Evolutionary conservation across 805 yeast species (phyloP).

Genomic region (Candida pini): DNA sequence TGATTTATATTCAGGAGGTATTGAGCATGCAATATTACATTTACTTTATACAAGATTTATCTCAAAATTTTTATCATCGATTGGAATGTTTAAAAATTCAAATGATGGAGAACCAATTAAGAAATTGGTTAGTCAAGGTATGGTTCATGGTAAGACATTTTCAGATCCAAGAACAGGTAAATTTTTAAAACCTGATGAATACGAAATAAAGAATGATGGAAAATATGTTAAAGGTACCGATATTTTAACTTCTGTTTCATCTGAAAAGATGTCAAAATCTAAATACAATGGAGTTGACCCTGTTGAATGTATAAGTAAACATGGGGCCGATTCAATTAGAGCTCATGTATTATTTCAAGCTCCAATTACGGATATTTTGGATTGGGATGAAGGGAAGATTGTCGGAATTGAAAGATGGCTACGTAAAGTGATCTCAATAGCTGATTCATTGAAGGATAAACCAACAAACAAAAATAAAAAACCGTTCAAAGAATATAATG

Average conservation of each 20-base stretch:
- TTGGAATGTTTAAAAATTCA: conserved; percentile 65
- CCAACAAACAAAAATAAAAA: conserved; percentile 5
- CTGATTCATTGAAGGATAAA: conserved; percentile 14
- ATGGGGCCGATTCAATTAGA: conserved; percentile 92
- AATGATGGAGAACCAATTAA: conserved; percentile 74
- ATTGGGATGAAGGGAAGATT: conserved; percentile 88
- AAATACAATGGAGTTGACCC: conserved; percentile 96
- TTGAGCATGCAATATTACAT: conserved; percentile 95
- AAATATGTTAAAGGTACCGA: conserved; percentile 50
- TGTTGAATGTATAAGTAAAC: conserved; percentile 57
- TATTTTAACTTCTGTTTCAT: conserved; percentile 47
- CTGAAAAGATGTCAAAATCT: conserved; percentile 95
- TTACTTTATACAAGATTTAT: conserved; percentile 81
- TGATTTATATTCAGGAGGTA: conserved; percentile 89
- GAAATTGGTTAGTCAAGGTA: conserved; percentile 85
- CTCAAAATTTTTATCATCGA: conserved; percentile 65
- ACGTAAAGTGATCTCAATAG: conserved; percentile 42
- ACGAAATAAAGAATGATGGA: conserved; percentile 36
- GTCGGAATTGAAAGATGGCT: conserved; percentile 89
- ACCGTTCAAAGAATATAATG: conserved; percentile 19
- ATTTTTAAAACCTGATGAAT: conserved; percentile 75
- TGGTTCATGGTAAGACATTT: conserved; percentile 93
- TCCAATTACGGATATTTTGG: conserved; percentile 72
- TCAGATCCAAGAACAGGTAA: conserved; percentile 66
- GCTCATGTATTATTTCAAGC: conserved; percentile 93